Conservation (phyloP, 169 alveolate genomes). For the Hammondia hammondi region DNA sequence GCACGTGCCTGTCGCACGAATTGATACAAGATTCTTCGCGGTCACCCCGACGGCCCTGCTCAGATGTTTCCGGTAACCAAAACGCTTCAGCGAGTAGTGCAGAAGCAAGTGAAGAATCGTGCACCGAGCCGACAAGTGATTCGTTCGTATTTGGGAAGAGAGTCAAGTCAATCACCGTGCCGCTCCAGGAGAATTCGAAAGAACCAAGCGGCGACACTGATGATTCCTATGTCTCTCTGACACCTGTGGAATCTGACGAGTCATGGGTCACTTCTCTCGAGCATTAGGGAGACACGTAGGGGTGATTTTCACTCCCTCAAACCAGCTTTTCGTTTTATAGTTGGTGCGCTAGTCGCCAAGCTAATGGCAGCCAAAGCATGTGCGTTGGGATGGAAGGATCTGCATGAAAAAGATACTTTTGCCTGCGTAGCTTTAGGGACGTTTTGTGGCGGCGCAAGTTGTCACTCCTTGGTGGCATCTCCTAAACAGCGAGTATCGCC, state of each 20-base stretch:
- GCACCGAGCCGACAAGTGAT: too few relatives aligned
- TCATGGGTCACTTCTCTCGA: not conserved
- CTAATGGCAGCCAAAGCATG: not conserved
- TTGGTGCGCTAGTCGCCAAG: not conserved
- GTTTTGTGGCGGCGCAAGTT: not conserved
- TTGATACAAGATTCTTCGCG: not conserved
- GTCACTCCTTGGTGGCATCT: too few relatives aligned
- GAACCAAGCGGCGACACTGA: not conserved
- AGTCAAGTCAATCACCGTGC: too few relatives aligned
- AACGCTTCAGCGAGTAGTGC: not conserved
- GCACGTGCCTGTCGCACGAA: not conserved
- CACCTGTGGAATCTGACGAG: constrained; percentile 13
- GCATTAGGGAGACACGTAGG: not conserved
- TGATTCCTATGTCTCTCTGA: not conserved
- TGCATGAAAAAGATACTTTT: not conserved
- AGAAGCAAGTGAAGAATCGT: too few relatives aligned
- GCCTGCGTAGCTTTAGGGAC: not conserved
- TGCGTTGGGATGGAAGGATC: not conserved
- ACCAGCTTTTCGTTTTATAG: not conserved
- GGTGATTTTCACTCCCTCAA: not conserved
- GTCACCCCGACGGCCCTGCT: not conserved
- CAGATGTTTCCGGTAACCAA: not conserved
- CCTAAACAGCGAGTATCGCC: too few relatives aligned
- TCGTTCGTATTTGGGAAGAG: too few relatives aligned
- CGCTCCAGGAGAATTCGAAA: too few relatives aligned